These are phyloP conservation scores for Lachnellula cervina DNA, from an alignment of 2,329 filamentous ascomycete genomes.

Conservation along the genomic window DNA sequence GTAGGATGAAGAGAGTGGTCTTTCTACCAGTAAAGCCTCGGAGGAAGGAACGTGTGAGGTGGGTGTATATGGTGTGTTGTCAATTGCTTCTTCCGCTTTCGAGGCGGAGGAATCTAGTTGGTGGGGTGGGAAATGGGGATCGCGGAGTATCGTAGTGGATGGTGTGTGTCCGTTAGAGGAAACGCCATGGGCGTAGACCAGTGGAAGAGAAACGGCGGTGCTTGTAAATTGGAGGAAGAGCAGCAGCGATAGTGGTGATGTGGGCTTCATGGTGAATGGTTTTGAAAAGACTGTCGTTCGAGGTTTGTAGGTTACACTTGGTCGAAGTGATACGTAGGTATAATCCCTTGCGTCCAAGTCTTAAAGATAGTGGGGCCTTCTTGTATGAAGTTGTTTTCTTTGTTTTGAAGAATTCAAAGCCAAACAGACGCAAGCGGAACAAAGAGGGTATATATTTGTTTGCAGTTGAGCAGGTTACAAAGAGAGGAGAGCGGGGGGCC, in stretches of 20 bases:
- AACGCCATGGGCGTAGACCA: constrained; percentile 6
- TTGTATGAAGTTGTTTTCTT: background rate
- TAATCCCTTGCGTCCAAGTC: background rate
- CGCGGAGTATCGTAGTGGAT: constrained; percentile 9
- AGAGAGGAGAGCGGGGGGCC: background rate
- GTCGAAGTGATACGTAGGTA: background rate
- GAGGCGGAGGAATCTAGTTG: constrained; percentile 13
- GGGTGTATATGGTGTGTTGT: constrained; percentile 25
- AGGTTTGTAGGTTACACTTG: background rate
- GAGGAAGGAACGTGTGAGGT: constrained; percentile 15
- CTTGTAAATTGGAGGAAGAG: constrained; percentile 23
- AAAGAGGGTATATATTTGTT: background rate
- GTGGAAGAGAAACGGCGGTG: constrained; percentile 11
- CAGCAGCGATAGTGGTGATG: constrained; percentile 23
- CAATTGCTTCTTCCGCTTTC: constrained; percentile 13
- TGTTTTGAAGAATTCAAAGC: background rate
- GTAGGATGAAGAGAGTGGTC: constrained; percentile 21
- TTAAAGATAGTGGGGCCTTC: background rate
- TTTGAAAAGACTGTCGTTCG: background rate
- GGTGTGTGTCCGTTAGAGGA: constrained; percentile 13
- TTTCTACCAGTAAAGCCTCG: constrained; percentile 18
- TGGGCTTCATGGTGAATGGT: constrained; percentile 21
- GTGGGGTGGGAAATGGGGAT: constrained; percentile 25
- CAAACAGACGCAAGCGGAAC: background rate
- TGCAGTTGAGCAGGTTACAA: background rate